Evolutionary conservation across 176 grass and related monocot genomes (phyloP), one percentile per base, ranked within the genome.

Genomic region (sorghum (Sorghum bicolor)): DNA sequence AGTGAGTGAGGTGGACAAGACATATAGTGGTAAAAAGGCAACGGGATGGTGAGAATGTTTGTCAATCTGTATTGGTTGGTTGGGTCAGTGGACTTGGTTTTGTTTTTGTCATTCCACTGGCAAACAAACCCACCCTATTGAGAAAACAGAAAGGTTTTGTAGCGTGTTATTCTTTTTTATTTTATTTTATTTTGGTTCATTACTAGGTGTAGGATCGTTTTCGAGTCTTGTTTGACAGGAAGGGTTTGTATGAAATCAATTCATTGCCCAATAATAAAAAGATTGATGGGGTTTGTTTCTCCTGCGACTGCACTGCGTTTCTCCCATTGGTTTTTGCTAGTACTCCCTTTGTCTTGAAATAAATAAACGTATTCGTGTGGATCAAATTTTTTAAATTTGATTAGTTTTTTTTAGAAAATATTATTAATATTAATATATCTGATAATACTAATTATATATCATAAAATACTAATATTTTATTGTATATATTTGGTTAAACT

Each of bases 71-170:
- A 78, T 81, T 86, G 79, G 64, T 61, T 79, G 57, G 74, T 50
- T 85, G 43, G 30, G 43, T 52, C 84, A 69, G 92, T 94, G 89
- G 92, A 36, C 64, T 63, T 50, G 74, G 65, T 89, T 89, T 85
- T 69, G 82, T 71, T 71, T 74, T 75, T 85, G 25, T 30, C 68
- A 80, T 44, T 83, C 82, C 89, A 86, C 75, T 91, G 84, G 69
- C 83, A 67, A 60, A 10, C 5, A 53, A 2, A 44, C 43, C 43
- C 12, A 45, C 55, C 16, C 26, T 57, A 80, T 80, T 69, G 34
- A 39, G 14, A 20, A 55, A 16, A 63, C 20, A 26, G 25, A 77
- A 85, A 80, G 85, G 70, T 88, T 88, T 86, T 88, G 70, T 85
- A 82, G 64, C 6, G 24, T 81, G 67, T 85, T 68, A 69, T 84